Evolutionary conservation across 108 stramenopile species (phyloP).

Genomic region (Nannochloropsis salina): DNA sequence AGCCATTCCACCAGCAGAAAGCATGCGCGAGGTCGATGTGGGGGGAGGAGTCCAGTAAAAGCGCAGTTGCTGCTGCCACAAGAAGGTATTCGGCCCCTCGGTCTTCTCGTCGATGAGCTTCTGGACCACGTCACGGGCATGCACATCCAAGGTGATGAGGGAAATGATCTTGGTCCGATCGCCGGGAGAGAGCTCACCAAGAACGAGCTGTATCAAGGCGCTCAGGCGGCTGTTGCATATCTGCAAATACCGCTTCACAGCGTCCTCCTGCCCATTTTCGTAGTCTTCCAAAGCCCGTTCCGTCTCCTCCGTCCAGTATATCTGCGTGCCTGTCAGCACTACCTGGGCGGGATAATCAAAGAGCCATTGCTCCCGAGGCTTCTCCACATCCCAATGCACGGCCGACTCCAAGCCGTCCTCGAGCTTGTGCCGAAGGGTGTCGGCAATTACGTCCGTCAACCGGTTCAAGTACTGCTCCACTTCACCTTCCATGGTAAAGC

Average conservation of each 20-base stretch:
- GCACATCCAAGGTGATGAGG: constrained; percentile 84
- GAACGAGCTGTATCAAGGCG: constrained; percentile 68
- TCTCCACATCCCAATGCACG: constrained; percentile 78
- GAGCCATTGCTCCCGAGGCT: constrained; percentile 78
- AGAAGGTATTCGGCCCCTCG: constrained; percentile 70
- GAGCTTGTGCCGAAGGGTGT: constrained; percentile 67
- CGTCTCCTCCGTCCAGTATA: constrained; percentile 89
- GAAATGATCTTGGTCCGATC: constrained; percentile 81
- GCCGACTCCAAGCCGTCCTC: constrained; percentile 71
- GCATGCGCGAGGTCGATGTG: neutral
- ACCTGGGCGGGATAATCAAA: constrained; percentile 81
- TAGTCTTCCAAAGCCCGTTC: constrained; percentile 74
- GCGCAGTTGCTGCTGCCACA: constrained; percentile 82
- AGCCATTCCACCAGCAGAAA: neutral
- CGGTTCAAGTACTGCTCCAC: constrained; percentile 77
- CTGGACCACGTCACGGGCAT: constrained; percentile 78
- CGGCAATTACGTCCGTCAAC: constrained; percentile 69
- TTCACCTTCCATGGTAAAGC: constrained; percentile 73
- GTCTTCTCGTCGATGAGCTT: constrained; percentile 72
- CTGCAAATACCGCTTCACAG: constrained; percentile 72
- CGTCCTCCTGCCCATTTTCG: constrained; percentile 78
- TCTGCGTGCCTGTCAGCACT: constrained; percentile 75
- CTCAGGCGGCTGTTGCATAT: constrained; percentile 64
- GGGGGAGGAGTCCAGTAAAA: constrained; percentile 68
- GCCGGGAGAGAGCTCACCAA: constrained; percentile 63